phyloP scores from a whole-genome alignment of 2,329 filamentous ascomycete species.

The Aspergillus uvarum region DNA sequence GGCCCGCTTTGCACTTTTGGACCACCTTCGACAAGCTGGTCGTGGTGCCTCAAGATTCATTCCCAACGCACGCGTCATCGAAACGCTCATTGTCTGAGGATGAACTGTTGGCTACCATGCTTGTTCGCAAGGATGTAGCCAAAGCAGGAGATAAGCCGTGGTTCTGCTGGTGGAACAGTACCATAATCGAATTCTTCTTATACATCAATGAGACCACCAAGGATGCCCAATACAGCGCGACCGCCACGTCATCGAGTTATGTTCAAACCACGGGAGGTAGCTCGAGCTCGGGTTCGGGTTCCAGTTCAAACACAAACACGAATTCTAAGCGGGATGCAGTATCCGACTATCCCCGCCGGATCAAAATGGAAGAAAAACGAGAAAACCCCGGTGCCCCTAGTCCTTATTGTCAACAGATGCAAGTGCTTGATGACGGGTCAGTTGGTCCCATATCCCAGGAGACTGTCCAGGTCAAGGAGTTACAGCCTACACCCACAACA shows the following conservation, averaged over 20 bases:
- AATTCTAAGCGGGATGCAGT: constrained; percentile 6
- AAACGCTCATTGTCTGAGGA: constrained; percentile 31
- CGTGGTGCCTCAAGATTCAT: constrained; percentile 46
- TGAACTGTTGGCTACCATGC: constrained; percentile 25
- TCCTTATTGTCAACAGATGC: constrained; percentile 66
- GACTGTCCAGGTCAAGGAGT: constrained; percentile 36
- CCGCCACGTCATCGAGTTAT: constrained; percentile 12
- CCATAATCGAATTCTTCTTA: constrained; percentile 65
- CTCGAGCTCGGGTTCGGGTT: not conserved
- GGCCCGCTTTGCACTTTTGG: constrained; percentile 65
- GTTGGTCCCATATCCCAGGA: constrained; percentile 32
- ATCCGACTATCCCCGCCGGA: constrained; percentile 53
- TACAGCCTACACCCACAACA: constrained; percentile 37
- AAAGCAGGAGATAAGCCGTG: constrained; percentile 62
- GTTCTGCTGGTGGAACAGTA: constrained; percentile 70
- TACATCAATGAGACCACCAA: constrained; percentile 57
- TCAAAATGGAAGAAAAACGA: constrained; percentile 67
- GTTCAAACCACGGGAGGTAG: not conserved
- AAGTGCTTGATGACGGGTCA: constrained; percentile 54
- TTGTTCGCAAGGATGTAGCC: constrained; percentile 43
- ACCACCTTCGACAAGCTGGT: constrained; percentile 65
- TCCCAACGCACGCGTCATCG: constrained; percentile 29
- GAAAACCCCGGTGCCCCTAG: constrained; percentile 40
- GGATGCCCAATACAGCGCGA: constrained; percentile 22
- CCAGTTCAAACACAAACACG: not conserved